These are phyloP conservation scores for Austropuccinia psidii DNA, from an alignment of 1,284 basidiomycete species.

Conservation along the genomic window DNA sequence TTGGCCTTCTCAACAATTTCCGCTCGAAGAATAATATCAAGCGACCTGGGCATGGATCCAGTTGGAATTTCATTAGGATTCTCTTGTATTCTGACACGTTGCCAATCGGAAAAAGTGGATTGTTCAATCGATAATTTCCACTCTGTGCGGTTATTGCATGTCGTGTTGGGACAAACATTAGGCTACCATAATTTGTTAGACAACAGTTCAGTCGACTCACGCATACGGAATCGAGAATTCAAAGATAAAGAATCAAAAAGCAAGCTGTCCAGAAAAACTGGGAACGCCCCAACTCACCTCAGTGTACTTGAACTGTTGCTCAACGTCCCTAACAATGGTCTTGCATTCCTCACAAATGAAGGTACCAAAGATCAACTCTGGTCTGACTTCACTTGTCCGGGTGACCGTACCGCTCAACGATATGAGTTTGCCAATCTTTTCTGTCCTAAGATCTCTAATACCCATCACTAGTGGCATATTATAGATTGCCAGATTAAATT, in stretches of 20 bases:
- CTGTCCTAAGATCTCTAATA: conserved; percentile 88
- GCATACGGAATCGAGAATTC: neutral
- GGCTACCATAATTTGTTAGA: conserved; percentile 66
- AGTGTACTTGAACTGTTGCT: conserved; percentile 99
- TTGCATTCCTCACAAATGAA: conserved; percentile 87
- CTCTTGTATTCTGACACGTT: conserved; percentile 98
- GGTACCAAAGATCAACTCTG: conserved; percentile 85
- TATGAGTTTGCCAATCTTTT: conserved; percentile 84
- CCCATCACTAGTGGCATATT: conserved; percentile 88
- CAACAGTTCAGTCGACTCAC: neutral
- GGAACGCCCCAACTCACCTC: conserved; percentile 58
- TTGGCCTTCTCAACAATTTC: conserved; percentile 97
- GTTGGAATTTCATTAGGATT: conserved; percentile 98
- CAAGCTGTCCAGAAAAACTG: neutral
- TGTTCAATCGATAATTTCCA: conserved; percentile 96
- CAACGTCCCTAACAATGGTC: conserved; percentile 81
- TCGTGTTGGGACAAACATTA: conserved; percentile 81
- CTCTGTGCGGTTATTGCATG: conserved; percentile 76
- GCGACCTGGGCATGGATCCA: conserved; percentile 87
- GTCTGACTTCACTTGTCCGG: conserved; percentile 91
- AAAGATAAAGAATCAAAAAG: neutral
- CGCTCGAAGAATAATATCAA: conserved; percentile 90
- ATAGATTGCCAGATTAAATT: conserved; percentile 94
- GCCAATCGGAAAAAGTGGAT: conserved; percentile 98
- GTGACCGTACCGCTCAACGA: conserved; percentile 95